Base-by-base conservation (phyloP, 2,329 filamentous ascomycete genomes). In the Phialemonium atrogriseum region DNA sequence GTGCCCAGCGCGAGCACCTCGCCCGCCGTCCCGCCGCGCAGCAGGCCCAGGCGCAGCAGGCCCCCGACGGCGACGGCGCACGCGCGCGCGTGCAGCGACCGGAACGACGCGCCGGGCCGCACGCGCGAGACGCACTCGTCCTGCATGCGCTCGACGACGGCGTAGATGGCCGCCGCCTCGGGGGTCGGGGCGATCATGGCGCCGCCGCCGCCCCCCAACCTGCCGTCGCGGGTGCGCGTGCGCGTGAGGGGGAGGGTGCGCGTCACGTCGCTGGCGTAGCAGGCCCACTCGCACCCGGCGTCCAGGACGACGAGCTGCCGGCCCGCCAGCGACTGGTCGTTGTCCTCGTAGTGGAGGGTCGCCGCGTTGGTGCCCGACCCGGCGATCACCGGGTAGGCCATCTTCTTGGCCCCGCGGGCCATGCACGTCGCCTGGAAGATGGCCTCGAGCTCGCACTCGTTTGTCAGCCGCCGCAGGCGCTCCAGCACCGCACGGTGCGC, bases 191-290 rank as follows among this genome's bases (percentile, higher is more conserved):
- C n/a, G n/a, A n/a, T n/a, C 44, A 86, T 94, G 1, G 39, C 35
- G 5, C 84, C 83, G 10, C 69, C 72, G n/a, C n/a, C n/a, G n/a
- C n/a, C n/a, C n/a, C n/a, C n/a, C n/a, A n/a, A n/a, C n/a, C n/a
- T n/a, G n/a, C n/a, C n/a, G n/a, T n/a, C n/a, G n/a, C n/a, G n/a
- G n/a, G n/a, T n/a, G n/a, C n/a, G n/a, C n/a, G n/a, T n/a, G n/a
- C n/a, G n/a, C n/a, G n/a, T n/a, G 14, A 95, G 60, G 5, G 89
- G 89, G 43, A 95, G 77, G 0, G 88, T 91, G 22, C 89, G 76
- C 0, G 91, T 96, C 17, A 96, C 77, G 55, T 96, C 89, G 35
- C 82, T 84, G 18, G 86, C 86, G 54, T 98, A 96, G 45, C 82
- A 80, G 29, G 77, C 62, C 58, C 78, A 94, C 56, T 96, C 89